Percentiles rank a stretch among this genome's conserved stretches.
phyloP scores from a whole-genome alignment of 345 rosid species.

The Salix koriyanagi region DNA sequence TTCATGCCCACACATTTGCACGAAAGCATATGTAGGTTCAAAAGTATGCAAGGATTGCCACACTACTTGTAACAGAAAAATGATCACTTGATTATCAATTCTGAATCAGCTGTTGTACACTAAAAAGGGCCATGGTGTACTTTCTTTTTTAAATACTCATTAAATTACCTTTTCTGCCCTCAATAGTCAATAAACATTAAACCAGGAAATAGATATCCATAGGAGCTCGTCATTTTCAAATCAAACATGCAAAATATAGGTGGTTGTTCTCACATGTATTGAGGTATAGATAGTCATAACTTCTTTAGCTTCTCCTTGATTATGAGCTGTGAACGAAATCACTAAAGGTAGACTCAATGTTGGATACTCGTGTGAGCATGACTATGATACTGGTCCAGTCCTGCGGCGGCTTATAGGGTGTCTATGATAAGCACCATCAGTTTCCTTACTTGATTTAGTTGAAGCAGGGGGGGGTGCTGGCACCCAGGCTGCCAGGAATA shows the following conservation, averaged over 20 bases:
- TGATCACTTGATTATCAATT: neutral
- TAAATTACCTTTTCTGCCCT: neutral
- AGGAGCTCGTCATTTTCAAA: neutral
- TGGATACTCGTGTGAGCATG: neutral
- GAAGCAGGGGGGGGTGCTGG: conserved; percentile 34
- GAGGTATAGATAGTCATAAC: neutral
- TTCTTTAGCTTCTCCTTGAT: neutral
- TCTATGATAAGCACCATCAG: neutral
- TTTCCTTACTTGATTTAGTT: neutral
- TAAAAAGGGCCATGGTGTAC: neutral
- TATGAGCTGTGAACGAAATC: neutral
- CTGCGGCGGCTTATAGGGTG: neutral
- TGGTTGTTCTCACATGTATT: neutral
- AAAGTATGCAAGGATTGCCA: neutral
- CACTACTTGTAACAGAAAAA: neutral
- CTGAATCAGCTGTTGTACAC: neutral
- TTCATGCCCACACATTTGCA: neutral
- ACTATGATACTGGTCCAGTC: neutral
- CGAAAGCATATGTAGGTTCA: neutral
- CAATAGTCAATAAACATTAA: neutral
- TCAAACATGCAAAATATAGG: neutral
- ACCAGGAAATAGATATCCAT: neutral
- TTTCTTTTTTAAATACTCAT: neutral
- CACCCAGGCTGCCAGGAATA: conserved; percentile 31
- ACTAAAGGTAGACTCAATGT: neutral